These are phyloP conservation scores for Angomonas ambiguus DNA, from an alignment of 208 protist genomes.

Conservation along the genomic window DNA sequence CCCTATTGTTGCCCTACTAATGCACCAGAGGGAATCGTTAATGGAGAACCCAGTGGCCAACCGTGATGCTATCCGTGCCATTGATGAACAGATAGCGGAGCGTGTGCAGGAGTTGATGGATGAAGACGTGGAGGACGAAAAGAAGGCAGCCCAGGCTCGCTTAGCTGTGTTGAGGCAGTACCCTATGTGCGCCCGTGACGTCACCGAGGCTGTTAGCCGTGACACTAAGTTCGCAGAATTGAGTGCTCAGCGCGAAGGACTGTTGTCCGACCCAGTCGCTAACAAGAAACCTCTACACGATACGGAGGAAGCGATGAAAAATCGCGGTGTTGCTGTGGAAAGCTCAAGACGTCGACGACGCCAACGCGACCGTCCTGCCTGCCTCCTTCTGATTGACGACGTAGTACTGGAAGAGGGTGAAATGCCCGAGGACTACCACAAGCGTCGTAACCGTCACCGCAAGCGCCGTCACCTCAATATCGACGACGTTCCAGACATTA, in stretches of 20 bases:
- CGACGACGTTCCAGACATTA: constrained; percentile 13
- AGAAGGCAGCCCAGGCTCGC: constrained; percentile 22
- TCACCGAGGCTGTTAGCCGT: constrained; percentile 35
- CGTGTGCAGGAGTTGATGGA: constrained; percentile 19
- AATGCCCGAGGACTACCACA: constrained; percentile 23
- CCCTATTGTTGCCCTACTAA: constrained; percentile 20
- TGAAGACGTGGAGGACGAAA: constrained; percentile 25
- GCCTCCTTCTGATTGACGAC: constrained; percentile 29
- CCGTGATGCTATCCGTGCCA: constrained; percentile 4
- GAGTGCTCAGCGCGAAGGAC: constrained; percentile 10
- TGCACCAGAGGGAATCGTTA: constrained; percentile 15
- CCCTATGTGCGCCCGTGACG: constrained; percentile 43
- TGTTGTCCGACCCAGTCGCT: constrained; percentile 22
- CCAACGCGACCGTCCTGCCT: constrained; percentile 14
- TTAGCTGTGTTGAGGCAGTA: constrained; percentile 20
- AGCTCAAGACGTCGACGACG: constrained; percentile 19
- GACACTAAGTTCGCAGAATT: constrained; percentile 36
- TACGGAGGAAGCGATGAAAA: constrained; percentile 23
- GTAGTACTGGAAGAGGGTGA: constrained; percentile 25
- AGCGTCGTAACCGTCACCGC: constrained; percentile 20
- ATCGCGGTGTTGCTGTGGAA: constrained; percentile 28
- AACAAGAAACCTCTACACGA: constrained; percentile 15
- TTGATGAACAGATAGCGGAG: constrained; percentile 17
- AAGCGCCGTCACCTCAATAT: constrained; percentile 14
- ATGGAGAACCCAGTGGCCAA: constrained; percentile 1